Base-by-base conservation (phyloP, 495 filamentous ascomycete genomes). In the Neurospora sp. region DNA sequence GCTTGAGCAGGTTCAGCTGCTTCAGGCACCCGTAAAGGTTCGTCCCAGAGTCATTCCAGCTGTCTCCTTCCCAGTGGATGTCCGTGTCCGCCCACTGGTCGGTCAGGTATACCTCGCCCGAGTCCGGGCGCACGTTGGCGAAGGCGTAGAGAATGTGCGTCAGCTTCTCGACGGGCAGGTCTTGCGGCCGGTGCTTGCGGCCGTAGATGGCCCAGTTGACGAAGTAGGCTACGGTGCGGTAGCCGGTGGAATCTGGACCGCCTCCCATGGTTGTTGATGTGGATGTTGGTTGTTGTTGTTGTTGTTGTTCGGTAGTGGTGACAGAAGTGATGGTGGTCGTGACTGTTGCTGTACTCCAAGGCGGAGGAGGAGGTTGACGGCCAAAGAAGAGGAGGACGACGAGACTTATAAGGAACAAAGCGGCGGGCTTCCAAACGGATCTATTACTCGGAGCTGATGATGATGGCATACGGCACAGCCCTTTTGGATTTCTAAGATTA, bases 171-270 rank as follows among this genome's bases (percentile, higher is more conserved):
- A 89, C 92, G 3, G 94, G 95, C 17, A 99, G 84, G 79, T 97
- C 91, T 75, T 97, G 93, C 0, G 94, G 94, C 44, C 91, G 88
- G 81, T 96, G 91, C 74, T 94, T 91, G 73, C 95, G 88, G 40
- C 87, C 93, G 82, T 98, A 98, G 78, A 98, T 97, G 69, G 93
- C 95, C 94, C 93, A 96, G 82, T 97, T 94, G 71, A 93, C 91
- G 75, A 90, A 97, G 84, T 97, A 97, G 17, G 91, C 92, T 70
- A 96, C 91, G 7, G 90, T 86, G 74, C 88, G 88, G 79, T 89
- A 92, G 70, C 88, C 82, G 41, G 10, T 48, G 39, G 71, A 82
- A 35, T 65, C 53, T 71, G 79, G 79, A 71, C 81, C 81, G 74
- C 83, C 83, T 70, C 80, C 82, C 84, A 87, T 87, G 8, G 73